Conservation (phyloP, 2,329 filamentous ascomycete genomes). For the Fusarium sarcochroum region DNA sequence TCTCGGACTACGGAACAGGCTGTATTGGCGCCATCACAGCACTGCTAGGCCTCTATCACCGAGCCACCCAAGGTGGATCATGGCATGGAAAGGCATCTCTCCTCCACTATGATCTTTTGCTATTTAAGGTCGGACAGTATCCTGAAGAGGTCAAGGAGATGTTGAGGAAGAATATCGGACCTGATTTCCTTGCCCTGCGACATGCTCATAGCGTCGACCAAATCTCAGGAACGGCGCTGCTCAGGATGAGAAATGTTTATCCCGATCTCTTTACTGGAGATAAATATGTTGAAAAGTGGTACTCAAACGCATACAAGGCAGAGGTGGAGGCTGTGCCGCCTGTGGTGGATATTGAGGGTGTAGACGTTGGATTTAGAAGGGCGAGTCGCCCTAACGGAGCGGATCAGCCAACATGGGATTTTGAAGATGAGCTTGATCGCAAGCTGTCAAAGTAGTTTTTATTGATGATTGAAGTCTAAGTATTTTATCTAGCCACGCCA, state of each 20-base stretch:
- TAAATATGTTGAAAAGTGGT: conserved; percentile 40
- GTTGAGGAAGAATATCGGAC: conserved; percentile 63
- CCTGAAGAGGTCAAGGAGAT: conserved; percentile 65
- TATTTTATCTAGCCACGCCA: neutral
- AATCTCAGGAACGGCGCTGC: conserved; percentile 71
- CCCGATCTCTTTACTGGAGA: conserved; percentile 33
- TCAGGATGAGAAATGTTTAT: conserved; percentile 50
- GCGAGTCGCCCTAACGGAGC: conserved; percentile 66
- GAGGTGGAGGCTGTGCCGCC: conserved; percentile 61
- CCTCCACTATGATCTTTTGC: conserved; percentile 77
- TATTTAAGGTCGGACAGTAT: conserved; percentile 73
- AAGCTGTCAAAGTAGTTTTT: conserved; percentile 16
- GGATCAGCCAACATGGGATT: conserved; percentile 70
- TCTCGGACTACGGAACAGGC: conserved; percentile 78
- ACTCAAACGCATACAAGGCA: conserved; percentile 36
- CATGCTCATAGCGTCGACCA: conserved; percentile 76
- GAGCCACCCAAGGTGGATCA: conserved; percentile 74
- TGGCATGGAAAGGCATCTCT: conserved; percentile 76
- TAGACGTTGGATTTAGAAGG: conserved; percentile 60
- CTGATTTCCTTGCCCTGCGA: conserved; percentile 68
- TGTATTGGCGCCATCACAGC: conserved; percentile 79
- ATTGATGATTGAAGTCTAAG: neutral
- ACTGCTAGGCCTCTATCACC: conserved; percentile 72
- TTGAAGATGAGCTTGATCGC: conserved; percentile 43
- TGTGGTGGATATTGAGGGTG: conserved; percentile 59